Evolutionary conservation across 2,329 filamentous ascomycete species (phyloP).

Genomic region (Ascochyta pisi): DNA sequence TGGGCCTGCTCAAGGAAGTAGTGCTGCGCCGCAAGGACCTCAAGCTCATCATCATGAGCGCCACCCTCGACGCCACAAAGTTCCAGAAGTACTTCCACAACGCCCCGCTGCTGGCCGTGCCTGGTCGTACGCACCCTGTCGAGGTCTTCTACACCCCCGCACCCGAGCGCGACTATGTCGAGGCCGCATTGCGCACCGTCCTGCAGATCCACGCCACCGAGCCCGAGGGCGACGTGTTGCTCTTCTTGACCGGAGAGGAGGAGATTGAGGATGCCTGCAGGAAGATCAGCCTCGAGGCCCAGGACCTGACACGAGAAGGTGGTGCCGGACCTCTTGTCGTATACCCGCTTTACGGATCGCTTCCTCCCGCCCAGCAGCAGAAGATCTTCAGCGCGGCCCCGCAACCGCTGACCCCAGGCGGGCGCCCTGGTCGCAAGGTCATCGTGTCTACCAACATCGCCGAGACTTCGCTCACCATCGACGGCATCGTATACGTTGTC

Average conservation of each 20-base stretch:
- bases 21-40: slow-evolving; percentile 84
- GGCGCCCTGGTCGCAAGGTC: slow-evolving; percentile 87
- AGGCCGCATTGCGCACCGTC: slow-evolving; percentile 92
- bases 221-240: slow-evolving; percentile 86
- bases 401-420: slow-evolving; percentile 72
- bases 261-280: slow-evolving; percentile 97
- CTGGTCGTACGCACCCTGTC: slow-evolving; percentile 92
- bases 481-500: slow-evolving; percentile 99
- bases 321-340: slow-evolving; percentile 88
- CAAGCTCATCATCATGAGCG: slow-evolving; percentile 95
- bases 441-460: slow-evolving; percentile 98
- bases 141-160: slow-evolving; percentile 99
- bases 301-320: slow-evolving; percentile 90
- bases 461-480: slow-evolving; percentile 95
- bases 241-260: slow-evolving; percentile 97
- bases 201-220: slow-evolving; percentile 96
- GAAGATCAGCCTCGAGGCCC: slow-evolving; percentile 88
- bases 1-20: slow-evolving; percentile 93
- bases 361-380: slow-evolving; percentile 93
- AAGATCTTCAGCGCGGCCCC: slow-evolving; percentile 93
- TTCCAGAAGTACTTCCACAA: slow-evolving; percentile 98
- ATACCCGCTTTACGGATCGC: slow-evolving; percentile 91
- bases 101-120: slow-evolving; percentile 90
- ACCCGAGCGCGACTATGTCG: slow-evolving; percentile 94
- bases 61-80: slow-evolving; percentile 95